Evolutionary conservation across 148 eudicot genomes (phyloP), one percentile per base, ranked within the genome.

Genomic region (Heliosperma pusillum): DNA sequence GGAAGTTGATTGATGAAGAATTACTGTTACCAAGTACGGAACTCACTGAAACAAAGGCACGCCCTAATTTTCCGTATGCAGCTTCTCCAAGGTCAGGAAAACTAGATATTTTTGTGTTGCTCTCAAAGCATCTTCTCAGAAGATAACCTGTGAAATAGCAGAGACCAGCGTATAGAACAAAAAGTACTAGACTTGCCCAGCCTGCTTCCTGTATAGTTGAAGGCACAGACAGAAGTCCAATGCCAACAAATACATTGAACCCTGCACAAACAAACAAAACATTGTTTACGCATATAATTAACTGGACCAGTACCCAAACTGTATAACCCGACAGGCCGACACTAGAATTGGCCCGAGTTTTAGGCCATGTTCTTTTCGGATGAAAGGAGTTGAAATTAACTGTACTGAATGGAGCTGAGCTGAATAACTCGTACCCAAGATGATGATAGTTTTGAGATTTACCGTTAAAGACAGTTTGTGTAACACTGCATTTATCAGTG

Each of bases 81-180:
- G 93, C 98, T 83, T 87, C 87, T 77, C 98, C 97, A 33, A 94
- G 83, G 76, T 91, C 98, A 7, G 98, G 97, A 75, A 80, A 94
- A 36, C 86, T 88, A 55, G 83, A 27, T 11, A 94, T 88, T 8
- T 84, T 86, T 77, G 80, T 80, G 40, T 81, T 73, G 69, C 80
- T 81, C 75, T 91, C 97, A 72, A 94, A 82, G 82, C 97, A 89
- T 76, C 74, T 72, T 63, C 81, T 86, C 86, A 94, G 80, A 53
- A 94, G 93, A 76, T 74, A 76, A 72, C 90, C 88, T 15, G 98
- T 94, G 70, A 83, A 91, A 79, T 79, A 91, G 77, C 93, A 89
- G 22, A 91, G 26, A 8, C 79, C 74, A 62, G 96, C 91, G 80
- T 87, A 94, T 13, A 87, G 81, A 47, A 85, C 17, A 12, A 94